Evolutionary conservation across 2,329 filamentous ascomycete genomes (phyloP).

Genomic region (Aureobasidium sp.): DNA sequence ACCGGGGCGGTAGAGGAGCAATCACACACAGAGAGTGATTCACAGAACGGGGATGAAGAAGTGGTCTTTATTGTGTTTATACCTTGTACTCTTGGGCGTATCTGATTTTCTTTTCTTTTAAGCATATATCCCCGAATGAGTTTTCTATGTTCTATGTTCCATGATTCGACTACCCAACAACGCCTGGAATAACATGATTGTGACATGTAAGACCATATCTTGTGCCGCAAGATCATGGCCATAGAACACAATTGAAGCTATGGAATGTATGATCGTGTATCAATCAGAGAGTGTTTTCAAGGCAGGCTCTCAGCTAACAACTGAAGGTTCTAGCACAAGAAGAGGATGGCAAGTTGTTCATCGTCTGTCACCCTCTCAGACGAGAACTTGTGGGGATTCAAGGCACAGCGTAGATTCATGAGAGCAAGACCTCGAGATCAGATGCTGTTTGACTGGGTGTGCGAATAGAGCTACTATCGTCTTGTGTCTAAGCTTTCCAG

Average conservation of each 20-base stretch:
- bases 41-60: constrained; percentile 2
- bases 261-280: neutral
- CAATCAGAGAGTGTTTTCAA: neutral
- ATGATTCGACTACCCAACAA: neutral
- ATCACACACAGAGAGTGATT: constrained; percentile 7
- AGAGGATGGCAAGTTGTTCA: no score
- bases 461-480: no score
- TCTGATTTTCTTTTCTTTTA: constrained; percentile 13
- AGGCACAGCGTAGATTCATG: no score
- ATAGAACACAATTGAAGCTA: neutral
- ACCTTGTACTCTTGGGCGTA: constrained; percentile 16
- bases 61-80: constrained; percentile 14
- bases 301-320: no score
- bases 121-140: constrained; percentile 7
- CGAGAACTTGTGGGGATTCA: no score
- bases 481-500: no score
- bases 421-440: no score
- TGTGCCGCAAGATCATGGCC: neutral
- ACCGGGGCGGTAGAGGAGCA: constrained; percentile 8
- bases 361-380: no score
- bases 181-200: neutral
- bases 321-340: no score
- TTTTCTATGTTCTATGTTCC: constrained; percentile 7
- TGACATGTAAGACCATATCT: neutral
- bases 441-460: no score